Evolutionary conservation across 2,329 filamentous ascomycete genomes (phyloP), one percentile per base, ranked within the genome.

Genomic region (Epichloe gansuensis): DNA sequence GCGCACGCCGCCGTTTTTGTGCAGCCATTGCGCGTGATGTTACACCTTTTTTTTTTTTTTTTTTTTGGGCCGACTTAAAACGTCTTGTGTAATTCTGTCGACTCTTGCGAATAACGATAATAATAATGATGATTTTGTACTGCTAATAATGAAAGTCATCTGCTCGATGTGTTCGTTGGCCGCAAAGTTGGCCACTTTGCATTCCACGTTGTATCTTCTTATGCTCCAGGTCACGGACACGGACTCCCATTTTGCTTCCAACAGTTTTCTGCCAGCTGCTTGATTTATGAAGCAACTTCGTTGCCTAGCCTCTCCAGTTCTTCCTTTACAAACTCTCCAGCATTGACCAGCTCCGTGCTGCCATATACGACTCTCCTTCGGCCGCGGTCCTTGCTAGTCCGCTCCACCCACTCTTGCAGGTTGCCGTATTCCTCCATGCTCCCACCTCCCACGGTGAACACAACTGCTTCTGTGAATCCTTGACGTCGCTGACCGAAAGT

Each of bases 361-460:
- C 93, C 93, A 68, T 98, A 98, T 1, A 97, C 87, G 9, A 98
- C 86, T 58, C 90, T 78, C 69, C 88, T 86, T 67, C 81, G 85
- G 23, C 81, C 77, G 8, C 81, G 78, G 52, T 80, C 78, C 13
- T 81, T 81, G 47, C 76, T 75, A 4, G 88, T 90, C 58, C 91
- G 78, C 67, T 81, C 82, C 5, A 91, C 89, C 93, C 93, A 98
- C 65, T 97, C 93, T 66, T 95, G 89, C 65, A 98, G 67, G 68
- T 98, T 98, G 21, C 91, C 91, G 66, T 97, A 98, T 67, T 98
- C 93, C 61, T 98, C 93, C 88, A 98, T 97, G 65, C 90, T 96
- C 43, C 93, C 93, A 46, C 94, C 93, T 4, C 93, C 93, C 3
- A 94, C 89, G 0, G 88, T 91, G 65, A 96, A 95, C n/a, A 95